Evolutionary conservation across 2,329 filamentous ascomycete genomes (phyloP).

Genomic region (Arthroderma uncinatum): DNA sequence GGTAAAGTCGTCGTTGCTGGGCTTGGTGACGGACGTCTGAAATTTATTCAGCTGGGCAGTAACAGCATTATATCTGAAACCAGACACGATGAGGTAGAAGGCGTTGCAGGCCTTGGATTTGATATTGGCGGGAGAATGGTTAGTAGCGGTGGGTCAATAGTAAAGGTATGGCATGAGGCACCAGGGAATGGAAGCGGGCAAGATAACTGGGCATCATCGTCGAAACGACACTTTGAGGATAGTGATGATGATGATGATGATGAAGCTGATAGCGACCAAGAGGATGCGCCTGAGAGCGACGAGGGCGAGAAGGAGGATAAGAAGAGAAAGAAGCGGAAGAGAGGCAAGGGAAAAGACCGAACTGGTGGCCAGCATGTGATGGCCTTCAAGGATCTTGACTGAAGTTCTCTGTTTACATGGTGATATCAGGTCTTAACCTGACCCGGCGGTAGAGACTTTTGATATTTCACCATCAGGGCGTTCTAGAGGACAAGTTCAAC

Average conservation of each 20-base stretch:
- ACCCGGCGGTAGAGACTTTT: too few relatives aligned
- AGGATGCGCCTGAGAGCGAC: slow-evolving; percentile 31
- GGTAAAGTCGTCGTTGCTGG: slow-evolving; percentile 62
- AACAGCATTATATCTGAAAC: slow-evolving; percentile 60
- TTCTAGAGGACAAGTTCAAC: too few relatives aligned
- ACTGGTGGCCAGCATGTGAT: slow-evolving; percentile 31
- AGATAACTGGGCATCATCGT: slow-evolving; percentile 26
- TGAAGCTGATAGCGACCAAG: slow-evolving; percentile 19
- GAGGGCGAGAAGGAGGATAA: slow-evolving; percentile 39
- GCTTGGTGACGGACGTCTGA: slow-evolving; percentile 66
- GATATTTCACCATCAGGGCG: too few relatives aligned
- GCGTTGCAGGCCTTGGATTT: slow-evolving; percentile 69
- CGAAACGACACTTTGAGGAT: slow-evolving; percentile 27
- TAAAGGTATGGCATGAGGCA: slow-evolving; percentile 83
- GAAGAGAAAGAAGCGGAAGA: slow-evolving; percentile 40
- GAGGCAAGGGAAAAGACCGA: slow-evolving; percentile 35
- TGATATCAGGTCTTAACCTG: too few relatives aligned
- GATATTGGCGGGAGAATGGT: slow-evolving; percentile 80
- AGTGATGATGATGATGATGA: slow-evolving; percentile 40
- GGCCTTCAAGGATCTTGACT: slow-evolving; percentile 35
- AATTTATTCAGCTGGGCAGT: slow-evolving; percentile 61
- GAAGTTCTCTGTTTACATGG: slow-evolving; percentile 11
- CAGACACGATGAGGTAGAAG: slow-evolving; percentile 76
- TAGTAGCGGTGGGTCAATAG: slow-evolving; percentile 69
- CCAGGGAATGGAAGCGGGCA: slow-evolving; percentile 32